These are phyloP conservation scores for Cutaneotrichosporon cavernicola DNA, from an alignment of 1,284 basidiomycete genomes.

Conservation along the genomic window DNA sequence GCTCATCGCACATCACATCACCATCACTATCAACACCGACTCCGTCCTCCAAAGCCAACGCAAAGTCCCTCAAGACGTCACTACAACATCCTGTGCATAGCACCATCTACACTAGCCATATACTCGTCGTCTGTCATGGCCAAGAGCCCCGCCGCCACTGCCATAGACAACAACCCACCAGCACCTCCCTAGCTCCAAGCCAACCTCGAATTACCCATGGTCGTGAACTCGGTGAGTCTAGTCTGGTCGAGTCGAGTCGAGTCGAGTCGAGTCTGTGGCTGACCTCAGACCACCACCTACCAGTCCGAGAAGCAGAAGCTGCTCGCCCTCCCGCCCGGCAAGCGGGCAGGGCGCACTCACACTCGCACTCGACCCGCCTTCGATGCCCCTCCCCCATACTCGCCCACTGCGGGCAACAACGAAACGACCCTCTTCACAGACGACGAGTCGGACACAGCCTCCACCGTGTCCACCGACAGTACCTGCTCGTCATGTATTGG, in stretches of 20 bases:
- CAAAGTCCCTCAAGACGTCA: background rate
- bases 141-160: background rate
- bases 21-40: background rate
- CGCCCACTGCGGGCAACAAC: background rate
- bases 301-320: constrained; percentile 7
- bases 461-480: background rate
- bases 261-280: background rate
- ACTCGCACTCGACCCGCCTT: background rate
- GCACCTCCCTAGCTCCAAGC: background rate
- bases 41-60: background rate
- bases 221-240: background rate
- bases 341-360: background rate
- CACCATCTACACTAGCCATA: background rate
- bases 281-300: background rate
- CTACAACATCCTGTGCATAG: background rate
- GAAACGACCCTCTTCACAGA: background rate
- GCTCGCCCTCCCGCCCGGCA: background rate
- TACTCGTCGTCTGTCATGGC: constrained; percentile 1
- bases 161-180: constrained; percentile 4
- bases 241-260: too few relatives aligned
- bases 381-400: constrained; percentile 11
- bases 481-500: background rate
- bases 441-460: background rate
- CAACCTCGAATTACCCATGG: background rate
- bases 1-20: background rate